phyloP scores from a whole-genome alignment of 345 rosid genomes.

The Laguncularia racemosa region DNA sequence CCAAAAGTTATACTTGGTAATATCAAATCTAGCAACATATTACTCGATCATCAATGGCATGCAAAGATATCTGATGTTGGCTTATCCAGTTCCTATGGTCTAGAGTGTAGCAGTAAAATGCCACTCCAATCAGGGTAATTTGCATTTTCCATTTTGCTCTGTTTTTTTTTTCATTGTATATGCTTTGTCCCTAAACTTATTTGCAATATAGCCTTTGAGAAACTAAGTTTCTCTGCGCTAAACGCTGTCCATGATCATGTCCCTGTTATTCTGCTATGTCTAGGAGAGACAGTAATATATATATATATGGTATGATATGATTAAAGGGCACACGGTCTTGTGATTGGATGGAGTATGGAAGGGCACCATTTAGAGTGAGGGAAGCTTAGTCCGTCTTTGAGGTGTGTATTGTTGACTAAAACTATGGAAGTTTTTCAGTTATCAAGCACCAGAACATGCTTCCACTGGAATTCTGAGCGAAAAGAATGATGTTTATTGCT shows the following conservation, averaged over 20 bases:
- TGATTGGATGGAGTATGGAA: too few species aligned
- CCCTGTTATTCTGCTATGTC: too few species aligned
- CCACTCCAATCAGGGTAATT: slow-evolving; percentile 10
- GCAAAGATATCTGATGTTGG: slow-evolving; percentile 61
- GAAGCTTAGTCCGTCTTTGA: background rate
- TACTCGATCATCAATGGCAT: slow-evolving; percentile 70
- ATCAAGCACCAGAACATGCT: slow-evolving; percentile 21
- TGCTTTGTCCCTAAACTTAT: too few species aligned
- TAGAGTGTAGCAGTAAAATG: slow-evolving; percentile 7
- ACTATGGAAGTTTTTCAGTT: slow-evolving; percentile 17
- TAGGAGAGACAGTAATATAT: too few species aligned
- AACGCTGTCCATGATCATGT: too few species aligned
- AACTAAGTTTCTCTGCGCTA: too few species aligned
- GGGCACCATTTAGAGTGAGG: too few species aligned
- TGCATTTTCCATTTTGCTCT: background rate
- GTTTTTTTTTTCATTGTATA: background rate
- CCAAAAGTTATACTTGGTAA: slow-evolving; percentile 49
- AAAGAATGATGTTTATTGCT: slow-evolving; percentile 54
- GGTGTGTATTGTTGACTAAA: background rate
- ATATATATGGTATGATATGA: too few species aligned
- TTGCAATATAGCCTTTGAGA: too few species aligned
- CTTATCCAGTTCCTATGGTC: slow-evolving; percentile 24
- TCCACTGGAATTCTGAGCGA: slow-evolving; percentile 18
- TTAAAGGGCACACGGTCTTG: too few species aligned
- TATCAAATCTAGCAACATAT: slow-evolving; percentile 55